phyloP scores from a whole-genome alignment of 257 asterid species.

The Gentiana dahurica region DNA sequence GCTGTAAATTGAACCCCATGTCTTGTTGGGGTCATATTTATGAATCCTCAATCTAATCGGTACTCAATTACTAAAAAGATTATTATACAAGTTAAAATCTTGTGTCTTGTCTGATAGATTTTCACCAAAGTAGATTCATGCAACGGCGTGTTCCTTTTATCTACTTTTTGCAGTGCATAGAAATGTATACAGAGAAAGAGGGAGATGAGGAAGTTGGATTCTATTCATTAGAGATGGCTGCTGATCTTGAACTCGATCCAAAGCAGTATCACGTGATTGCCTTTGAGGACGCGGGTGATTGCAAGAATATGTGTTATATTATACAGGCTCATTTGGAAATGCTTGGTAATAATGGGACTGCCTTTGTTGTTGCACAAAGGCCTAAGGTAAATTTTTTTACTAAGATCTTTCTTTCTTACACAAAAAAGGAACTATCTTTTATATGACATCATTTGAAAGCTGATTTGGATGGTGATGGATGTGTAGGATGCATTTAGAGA shows the following conservation, averaged over 20 bases:
- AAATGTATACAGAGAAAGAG: conserved; percentile 54
- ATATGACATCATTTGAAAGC: too few relatives aligned
- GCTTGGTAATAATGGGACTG: conserved; percentile 70
- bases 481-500: conserved; percentile 85
- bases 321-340: conserved; percentile 80
- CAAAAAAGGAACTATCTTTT: too few relatives aligned
- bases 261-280: conserved; percentile 80
- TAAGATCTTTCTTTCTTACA: too few relatives aligned
- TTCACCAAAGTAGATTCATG: too few relatives aligned
- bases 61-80: too few relatives aligned
- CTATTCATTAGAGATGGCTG: conserved; percentile 93
- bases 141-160: too few relatives aligned
- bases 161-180: conserved; percentile 56
- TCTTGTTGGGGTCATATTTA: too few relatives aligned
- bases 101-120: too few relatives aligned
- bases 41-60: too few relatives aligned
- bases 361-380: conserved; percentile 72
- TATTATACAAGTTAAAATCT: too few relatives aligned
- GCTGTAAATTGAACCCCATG: too few relatives aligned
- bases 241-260: conserved; percentile 90
- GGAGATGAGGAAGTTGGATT: conserved; percentile 79
- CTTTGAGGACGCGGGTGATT: conserved; percentile 82
- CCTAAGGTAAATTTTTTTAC: conserved; percentile 59
- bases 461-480: neutral
- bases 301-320: conserved; percentile 81